Evolutionary conservation across 2,329 filamentous ascomycete species (phyloP).

Genomic region (Stylonectria norvegica): DNA sequence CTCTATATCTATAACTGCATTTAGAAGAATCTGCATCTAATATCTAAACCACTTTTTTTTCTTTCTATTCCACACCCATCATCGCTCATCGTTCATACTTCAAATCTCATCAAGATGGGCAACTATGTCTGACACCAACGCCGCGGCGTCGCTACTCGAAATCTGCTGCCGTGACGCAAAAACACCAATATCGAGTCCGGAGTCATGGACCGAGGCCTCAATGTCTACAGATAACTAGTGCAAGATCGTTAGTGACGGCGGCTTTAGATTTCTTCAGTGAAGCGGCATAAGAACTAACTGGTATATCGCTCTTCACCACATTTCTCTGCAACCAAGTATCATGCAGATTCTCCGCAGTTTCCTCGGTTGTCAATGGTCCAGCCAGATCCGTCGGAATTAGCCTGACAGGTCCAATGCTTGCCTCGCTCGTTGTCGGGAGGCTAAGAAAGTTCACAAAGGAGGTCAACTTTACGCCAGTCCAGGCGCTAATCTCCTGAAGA

Average conservation of each 20-base stretch:
- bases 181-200: constrained; percentile 37
- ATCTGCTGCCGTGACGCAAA: constrained; percentile 35
- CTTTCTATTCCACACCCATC: constrained; percentile 3
- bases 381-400: constrained; percentile 7
- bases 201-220: constrained; percentile 35
- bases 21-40: no score
- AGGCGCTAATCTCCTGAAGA: constrained; percentile 67
- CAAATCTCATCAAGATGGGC: constrained; percentile 12
- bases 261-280: no score
- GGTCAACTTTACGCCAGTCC: constrained; percentile 69
- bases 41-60: constrained; percentile 3
- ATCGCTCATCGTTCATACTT: no score
- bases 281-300: constrained; percentile 25
- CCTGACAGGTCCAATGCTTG: constrained; percentile 2
- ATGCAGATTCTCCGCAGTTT: no score
- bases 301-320: constrained; percentile 22
- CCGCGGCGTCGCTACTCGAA: constrained; percentile 23
- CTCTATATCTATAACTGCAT: no score
- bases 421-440: constrained; percentile 34
- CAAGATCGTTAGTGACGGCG: not conserved
- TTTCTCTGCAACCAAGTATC: constrained; percentile 24
- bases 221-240: constrained; percentile 30
- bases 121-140: constrained; percentile 26
- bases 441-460: constrained; percentile 80
- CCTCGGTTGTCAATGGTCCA: no score